phyloP scores from a whole-genome alignment of 129 eudicot genomes.

The Lactuca sativa region DNA sequence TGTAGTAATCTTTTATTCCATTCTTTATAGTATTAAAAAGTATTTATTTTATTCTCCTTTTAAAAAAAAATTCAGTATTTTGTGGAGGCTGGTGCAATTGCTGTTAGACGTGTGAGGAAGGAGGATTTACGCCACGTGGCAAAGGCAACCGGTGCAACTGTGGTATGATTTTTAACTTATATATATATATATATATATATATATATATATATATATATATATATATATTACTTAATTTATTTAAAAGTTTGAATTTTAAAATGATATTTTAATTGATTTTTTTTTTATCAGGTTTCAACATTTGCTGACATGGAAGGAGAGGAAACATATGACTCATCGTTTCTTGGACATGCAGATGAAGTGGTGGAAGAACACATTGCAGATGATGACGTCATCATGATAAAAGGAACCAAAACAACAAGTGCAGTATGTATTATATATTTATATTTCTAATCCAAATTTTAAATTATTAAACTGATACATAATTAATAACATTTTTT shows the following conservation, averaged over 20 bases:
- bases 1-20: too few relatives aligned
- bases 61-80: slow-evolving; percentile 57
- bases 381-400: slow-evolving; percentile 91
- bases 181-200: too few relatives aligned
- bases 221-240: too few relatives aligned
- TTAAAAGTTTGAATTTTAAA: background rate
- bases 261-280: too few relatives aligned
- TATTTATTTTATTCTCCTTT: background rate
- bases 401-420: slow-evolving; percentile 86
- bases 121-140: slow-evolving; percentile 98
- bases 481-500: too few relatives aligned
- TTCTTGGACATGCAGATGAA: slow-evolving; percentile 94
- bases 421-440: slow-evolving; percentile 64
- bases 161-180: slow-evolving; percentile 41
- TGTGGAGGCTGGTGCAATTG: slow-evolving; percentile 99
- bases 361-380: slow-evolving; percentile 96
- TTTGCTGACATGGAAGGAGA: slow-evolving; percentile 99
- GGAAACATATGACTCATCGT: slow-evolving; percentile 91
- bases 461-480: too few relatives aligned
- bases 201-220: too few relatives aligned
- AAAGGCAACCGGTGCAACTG: slow-evolving; percentile 96
- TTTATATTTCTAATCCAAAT: too few relatives aligned
- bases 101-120: slow-evolving; percentile 92
- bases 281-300: slow-evolving; percentile 73
- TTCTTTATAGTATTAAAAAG: background rate